Conservation (phyloP, 106 monocot species). For the Acorus gramineus region DNA sequence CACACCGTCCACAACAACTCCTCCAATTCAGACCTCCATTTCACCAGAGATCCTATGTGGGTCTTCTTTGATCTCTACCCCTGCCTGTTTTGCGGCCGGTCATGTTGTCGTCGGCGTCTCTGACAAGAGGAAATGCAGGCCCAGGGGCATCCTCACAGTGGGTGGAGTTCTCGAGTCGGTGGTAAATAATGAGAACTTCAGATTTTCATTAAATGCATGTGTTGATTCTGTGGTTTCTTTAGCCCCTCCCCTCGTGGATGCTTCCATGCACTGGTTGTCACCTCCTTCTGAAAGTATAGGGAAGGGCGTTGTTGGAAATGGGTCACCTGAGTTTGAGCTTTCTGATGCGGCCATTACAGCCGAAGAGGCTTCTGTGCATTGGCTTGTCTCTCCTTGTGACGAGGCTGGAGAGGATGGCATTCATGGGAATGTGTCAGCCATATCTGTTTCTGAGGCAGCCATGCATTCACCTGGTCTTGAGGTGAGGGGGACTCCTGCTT, state of each 20-base stretch:
- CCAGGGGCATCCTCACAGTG: constrained; percentile 68
- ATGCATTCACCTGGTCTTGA: constrained; percentile 13
- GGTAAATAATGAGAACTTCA: not conserved
- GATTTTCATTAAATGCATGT: not conserved
- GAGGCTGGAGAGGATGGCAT: not conserved
- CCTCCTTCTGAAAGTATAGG: constrained; percentile 19
- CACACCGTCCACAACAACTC: constrained; percentile 50
- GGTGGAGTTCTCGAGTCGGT: constrained; percentile 3
- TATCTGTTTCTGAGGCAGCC: constrained; percentile 4
- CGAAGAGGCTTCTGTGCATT: constrained; percentile 50
- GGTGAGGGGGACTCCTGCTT: constrained; percentile 22
- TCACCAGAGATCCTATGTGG: constrained; percentile 64
- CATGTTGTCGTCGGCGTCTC: constrained; percentile 63
- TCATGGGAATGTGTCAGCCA: not conserved
- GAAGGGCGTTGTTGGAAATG: not conserved
- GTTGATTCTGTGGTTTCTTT: constrained; percentile 11
- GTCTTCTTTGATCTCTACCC: constrained; percentile 31
- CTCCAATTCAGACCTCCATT: constrained; percentile 74
- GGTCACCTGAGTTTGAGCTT: constrained; percentile 3
- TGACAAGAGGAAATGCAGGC: constrained; percentile 74
- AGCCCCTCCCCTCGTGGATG: constrained; percentile 27
- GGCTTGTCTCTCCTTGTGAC: constrained; percentile 30
- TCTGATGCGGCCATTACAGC: constrained; percentile 4
- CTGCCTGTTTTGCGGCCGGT: constrained; percentile 82
- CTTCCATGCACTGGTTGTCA: constrained; percentile 77